Evolutionary conservation across 192 early-diverging fungal species (phyloP), one percentile per base, ranked within the genome.

Genomic region (Piromyces finnis): DNA sequence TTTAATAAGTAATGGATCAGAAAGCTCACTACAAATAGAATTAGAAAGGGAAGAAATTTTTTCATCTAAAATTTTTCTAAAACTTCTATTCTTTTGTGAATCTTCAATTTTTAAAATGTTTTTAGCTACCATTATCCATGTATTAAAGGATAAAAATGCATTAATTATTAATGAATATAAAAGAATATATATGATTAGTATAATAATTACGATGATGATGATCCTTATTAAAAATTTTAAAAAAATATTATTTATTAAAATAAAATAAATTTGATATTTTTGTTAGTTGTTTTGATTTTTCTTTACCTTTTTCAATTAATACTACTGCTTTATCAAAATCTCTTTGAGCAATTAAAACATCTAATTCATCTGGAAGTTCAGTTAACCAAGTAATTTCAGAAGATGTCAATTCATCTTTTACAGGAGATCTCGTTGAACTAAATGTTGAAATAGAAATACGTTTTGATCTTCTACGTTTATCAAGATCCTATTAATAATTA

Each of bases 291-390:
- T n/a, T n/a, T n/a, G n/a, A n/a, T n/a, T n/a, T n/a, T n/a, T n/a
- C n/a, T n/a, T n/a, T n/a, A n/a, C n/a, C n/a, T n/a, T 90, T 92
- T 81, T 93, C 90, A 78, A 94, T 89, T 77, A 86, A 83, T 9
- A 83, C 82, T 4, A 95, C 94, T 12, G 95, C 94, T n/a, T 84
- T 82, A 39, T 94, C 92, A 85, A 97, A 97, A 81, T 97, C 95
- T 39, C 96, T 86, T 30, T 94, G 90, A 0, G 96, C 96, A 87
- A 99, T 96, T 30, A 93, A 84, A 13, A 99, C 95, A 79, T 98
- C 97, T 77, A 99, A 84, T 78, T 94, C 91, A 84, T 98, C 95
- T 12, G 92, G 87, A 78, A 96, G 88, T 80, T 95, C 92, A 77
- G 86, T 87, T 22, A 95, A 79, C 91, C 91, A 93, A 28, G 78